These are phyloP conservation scores for Moniliophthora roreri DNA, from an alignment of 1,284 basidiomycete genomes.

Conservation along the genomic window DNA sequence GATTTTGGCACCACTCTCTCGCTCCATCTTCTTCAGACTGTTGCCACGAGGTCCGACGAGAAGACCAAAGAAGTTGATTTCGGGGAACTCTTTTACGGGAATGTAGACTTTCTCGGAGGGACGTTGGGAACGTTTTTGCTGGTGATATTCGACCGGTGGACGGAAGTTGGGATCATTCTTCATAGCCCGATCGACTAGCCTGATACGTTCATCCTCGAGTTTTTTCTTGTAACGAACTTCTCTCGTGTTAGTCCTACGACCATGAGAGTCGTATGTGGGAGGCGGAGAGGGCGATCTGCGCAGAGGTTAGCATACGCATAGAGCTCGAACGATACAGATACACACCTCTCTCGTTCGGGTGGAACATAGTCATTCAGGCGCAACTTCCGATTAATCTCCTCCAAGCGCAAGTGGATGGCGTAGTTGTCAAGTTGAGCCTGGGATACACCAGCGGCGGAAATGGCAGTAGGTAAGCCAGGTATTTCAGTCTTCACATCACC, in stretches of 20 bases:
- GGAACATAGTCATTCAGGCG: slow-evolving; percentile 94
- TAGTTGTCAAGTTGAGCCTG: slow-evolving; percentile 95
- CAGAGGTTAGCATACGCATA: slow-evolving; percentile 22
- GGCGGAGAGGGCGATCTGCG: slow-evolving; percentile 91
- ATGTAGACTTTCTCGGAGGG: slow-evolving; percentile 99
- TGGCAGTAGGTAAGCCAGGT: slow-evolving; percentile 89
- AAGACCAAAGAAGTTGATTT: slow-evolving; percentile 99
- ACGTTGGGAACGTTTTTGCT: slow-evolving; percentile 87
- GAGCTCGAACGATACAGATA: slow-evolving; percentile 11
- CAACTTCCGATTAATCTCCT: slow-evolving; percentile 96
- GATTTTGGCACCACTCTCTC: slow-evolving; percentile 97
- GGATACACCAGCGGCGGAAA: slow-evolving; percentile 88
- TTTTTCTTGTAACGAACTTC: slow-evolving; percentile 98
- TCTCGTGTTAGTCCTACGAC: slow-evolving; percentile 96
- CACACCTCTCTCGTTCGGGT: slow-evolving; percentile 88
- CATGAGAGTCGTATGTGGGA: slow-evolving; percentile 95
- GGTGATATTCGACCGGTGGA: slow-evolving; percentile 94
- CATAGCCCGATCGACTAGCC: slow-evolving; percentile 93
- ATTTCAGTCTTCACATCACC: slow-evolving; percentile 89
- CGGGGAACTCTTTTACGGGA: slow-evolving; percentile 98
- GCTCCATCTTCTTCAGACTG: slow-evolving; percentile 99
- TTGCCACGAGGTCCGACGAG: slow-evolving; percentile 98
- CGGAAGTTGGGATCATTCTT: slow-evolving; percentile 98
- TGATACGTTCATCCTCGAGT: slow-evolving; percentile 94
- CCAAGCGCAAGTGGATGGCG: slow-evolving; percentile 90